Evolutionary conservation across 208 protist species (phyloP).

Genomic region (Naegleria lovaniensis): DNA sequence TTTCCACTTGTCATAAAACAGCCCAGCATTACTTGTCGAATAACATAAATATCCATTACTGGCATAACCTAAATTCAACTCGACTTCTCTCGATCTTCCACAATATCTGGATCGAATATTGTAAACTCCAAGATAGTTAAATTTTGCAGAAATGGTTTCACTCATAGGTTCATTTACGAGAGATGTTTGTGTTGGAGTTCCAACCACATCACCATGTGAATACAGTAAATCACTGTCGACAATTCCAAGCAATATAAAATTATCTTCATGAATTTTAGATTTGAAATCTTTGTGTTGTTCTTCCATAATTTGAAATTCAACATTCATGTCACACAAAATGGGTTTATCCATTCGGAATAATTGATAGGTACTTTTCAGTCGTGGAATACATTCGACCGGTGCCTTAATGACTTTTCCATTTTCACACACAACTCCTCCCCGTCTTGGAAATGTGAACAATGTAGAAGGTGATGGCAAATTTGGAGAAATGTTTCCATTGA

Average conservation of each 20-base stretch:
- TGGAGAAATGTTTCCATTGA: too few relatives aligned
- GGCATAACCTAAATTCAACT: not conserved
- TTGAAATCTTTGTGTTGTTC: not conserved
- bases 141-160: not conserved
- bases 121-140: not conserved
- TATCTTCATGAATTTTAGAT: not conserved
- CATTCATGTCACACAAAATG: not conserved
- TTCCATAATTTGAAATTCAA: not conserved
- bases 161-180: not conserved
- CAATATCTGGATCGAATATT: not conserved
- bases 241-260: not conserved
- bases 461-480: not conserved
- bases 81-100: not conserved
- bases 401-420: not conserved
- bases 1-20: not conserved
- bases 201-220: not conserved
- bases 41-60: not conserved
- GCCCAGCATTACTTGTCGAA: not conserved
- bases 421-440: not conserved
- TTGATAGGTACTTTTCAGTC: not conserved
- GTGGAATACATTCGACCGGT: not conserved
- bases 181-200: not conserved
- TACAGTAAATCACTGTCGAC: not conserved
- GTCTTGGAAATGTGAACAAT: not conserved
- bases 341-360: not conserved